Evolutionary conservation across 768 basidiomycete species (phyloP), one percentile per base, ranked within the genome.

Genomic region (Calocera viscosa): DNA sequence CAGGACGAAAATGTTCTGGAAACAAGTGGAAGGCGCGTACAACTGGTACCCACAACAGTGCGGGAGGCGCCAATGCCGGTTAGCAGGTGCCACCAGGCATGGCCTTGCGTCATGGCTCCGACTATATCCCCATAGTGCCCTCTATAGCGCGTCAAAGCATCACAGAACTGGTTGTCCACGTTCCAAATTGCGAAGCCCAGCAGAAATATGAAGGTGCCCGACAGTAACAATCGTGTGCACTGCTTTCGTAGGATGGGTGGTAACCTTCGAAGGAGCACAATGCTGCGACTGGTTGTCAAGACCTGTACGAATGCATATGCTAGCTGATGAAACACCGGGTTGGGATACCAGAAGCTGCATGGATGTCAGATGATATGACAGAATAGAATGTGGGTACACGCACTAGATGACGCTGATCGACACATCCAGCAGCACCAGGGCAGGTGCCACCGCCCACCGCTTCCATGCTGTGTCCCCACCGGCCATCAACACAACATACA

Each of bases 241-340:
- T 81, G 17, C 84, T 79, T 69, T 66, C 40, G 67, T 68, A 32
- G 68, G 35, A 70, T 66, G n/a, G 41, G 75, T 72, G 65, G 68
- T 70, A 11, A 79, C 73, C 24, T 75, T 72, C 34, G 80, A 72
- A 32, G 82, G 70, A 85, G 82, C 0, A 76, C 72, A 49, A 82
- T 78, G 64, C 71, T 69, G 49, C 88, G 84, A 19, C 78, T 72
- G 0, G 79, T 73, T 17, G 78, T 80, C 8, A 74, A 71, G 40
- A 89, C 65, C 70, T 90, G 78, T 65, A 90, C 77, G 16, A 72
- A 67, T 1, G 81, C 90, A 73, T 91, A 92, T 1, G 89, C 83
- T 26, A 84, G 72, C 77, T 92, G 88, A 71, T 92, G 90, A 74
- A 88, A 92, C 1, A 90, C 78, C 0, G 90, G 90, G 71, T 91